These are phyloP conservation scores for Entamoeba nuttalli DNA, from an alignment of 208 protist species.

Conservation along the genomic window DNA sequence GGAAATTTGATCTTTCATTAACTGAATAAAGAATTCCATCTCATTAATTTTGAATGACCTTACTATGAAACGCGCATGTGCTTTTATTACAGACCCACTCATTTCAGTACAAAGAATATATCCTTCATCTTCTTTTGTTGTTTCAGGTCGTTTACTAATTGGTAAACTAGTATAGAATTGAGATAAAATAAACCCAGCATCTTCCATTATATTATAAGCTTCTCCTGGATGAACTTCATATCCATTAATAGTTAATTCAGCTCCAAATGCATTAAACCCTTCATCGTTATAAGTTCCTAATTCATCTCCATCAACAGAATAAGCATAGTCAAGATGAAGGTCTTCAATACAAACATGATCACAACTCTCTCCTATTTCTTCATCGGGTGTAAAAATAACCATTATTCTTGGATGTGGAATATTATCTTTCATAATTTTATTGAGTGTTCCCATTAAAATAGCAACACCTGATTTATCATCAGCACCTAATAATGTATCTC, in stretches of 20 bases:
- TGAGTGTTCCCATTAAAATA: not conserved
- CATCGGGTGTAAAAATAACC: not conserved
- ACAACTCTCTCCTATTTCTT: not conserved
- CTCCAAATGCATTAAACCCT: not conserved
- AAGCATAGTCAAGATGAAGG: not conserved
- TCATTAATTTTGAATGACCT: not conserved
- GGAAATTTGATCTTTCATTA: not conserved
- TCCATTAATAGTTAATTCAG: not conserved
- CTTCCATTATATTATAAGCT: not conserved
- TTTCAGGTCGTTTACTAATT: not conserved
- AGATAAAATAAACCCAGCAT: not conserved
- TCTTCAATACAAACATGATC: not conserved
- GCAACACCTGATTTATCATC: slow-evolving; percentile 5
- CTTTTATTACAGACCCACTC: not conserved
- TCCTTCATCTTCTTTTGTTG: not conserved
- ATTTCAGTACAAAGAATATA: not conserved
- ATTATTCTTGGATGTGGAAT: not conserved
- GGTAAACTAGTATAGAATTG: not conserved
- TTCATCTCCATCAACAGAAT: not conserved
- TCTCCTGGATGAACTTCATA: not conserved
- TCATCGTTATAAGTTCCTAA: not conserved
- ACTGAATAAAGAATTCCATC: not conserved
- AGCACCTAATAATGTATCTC: not conserved
- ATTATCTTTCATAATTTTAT: not conserved
- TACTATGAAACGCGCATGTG: not conserved